Evolutionary conservation across 805 yeast species (phyloP).

Genomic region (Priceomyces castillae): DNA sequence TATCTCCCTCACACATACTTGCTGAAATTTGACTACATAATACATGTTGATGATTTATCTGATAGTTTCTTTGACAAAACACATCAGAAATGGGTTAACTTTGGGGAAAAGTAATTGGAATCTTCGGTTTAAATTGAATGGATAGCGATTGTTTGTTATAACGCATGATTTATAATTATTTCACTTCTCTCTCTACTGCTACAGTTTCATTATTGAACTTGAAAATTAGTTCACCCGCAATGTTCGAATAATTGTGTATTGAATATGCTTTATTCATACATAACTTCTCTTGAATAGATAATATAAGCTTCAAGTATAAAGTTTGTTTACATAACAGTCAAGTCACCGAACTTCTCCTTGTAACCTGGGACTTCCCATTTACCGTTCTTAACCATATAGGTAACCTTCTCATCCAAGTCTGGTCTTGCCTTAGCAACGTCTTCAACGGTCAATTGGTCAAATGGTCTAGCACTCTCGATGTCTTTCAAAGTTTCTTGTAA

Average conservation of each 20-base stretch:
- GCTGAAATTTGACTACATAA: conserved; percentile 8
- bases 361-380: conserved; percentile 98
- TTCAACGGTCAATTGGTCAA: conserved; percentile 93
- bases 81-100: conserved; percentile 6
- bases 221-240: no score
- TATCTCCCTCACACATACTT: conserved; percentile 12
- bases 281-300: conserved; percentile 1
- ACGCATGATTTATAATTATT: no score
- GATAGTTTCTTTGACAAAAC: conserved; percentile 4
- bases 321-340: conserved; percentile 77
- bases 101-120: neutral
- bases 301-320: neutral
- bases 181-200: no score
- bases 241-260: conserved; percentile 2
- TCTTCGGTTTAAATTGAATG: neutral
- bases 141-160: neutral
- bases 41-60: conserved; percentile 10
- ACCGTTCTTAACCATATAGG: conserved; percentile 92
- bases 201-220: no score
- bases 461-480: conserved; percentile 96
- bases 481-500: conserved; percentile 85
- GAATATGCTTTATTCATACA: conserved; percentile 1
- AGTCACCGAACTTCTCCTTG: conserved; percentile 96
- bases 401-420: conserved; percentile 94
- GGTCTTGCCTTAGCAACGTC: conserved; percentile 96